Base-by-base conservation (phyloP, 805 yeast genomes). In the Teunomyces panamensis region DNA sequence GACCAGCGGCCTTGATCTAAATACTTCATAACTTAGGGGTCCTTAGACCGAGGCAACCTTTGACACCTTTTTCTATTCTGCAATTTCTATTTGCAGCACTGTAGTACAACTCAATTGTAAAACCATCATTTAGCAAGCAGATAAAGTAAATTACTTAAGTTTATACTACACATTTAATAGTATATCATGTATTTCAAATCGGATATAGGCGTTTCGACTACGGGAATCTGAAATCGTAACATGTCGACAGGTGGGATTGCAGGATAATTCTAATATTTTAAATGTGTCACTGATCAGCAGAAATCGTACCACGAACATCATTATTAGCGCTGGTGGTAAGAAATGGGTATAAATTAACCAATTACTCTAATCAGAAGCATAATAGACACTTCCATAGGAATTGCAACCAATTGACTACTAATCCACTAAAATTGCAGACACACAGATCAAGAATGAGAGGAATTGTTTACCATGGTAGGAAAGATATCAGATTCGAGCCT, bases 401-500 rank as follows among this genome's bases (percentile, higher is more conserved):
- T 20, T 20, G 6, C 6, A 20, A 32, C 5, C 34, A 32, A 13
- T 32, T 32, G 9, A 32, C 11, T 11, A 29, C 30, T 29, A 29
- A 29, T 32, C 8, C 34, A 13, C 34, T 7, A 7, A 13, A 13
- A 32, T 13, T 30, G 14, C 9, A 29, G 14, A 32, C 5, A 32
- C n/a, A 13, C 8, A 10, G 3, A 10, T 11, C 7, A 10, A n/a
- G 7, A 41, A 44, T 44, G 47, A 44, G 28, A 29, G 47, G 43
- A 3, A 28, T 44, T 16, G 47, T 36, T 14, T 44, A 14, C 43
- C 17, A 28, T 28, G 47, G 43, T n/a, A 28, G 17, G 3, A 28
- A 35, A 8, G 47, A 44, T 36, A 17, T 44, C n/a, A 30, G 42
- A n/a, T 44, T 26, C 28, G 43, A 42, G 4, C n/a, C 34, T 3